Conservation (phyloP, 1,284 basidiomycete species). For the Fomitopsis schrenkii region DNA sequence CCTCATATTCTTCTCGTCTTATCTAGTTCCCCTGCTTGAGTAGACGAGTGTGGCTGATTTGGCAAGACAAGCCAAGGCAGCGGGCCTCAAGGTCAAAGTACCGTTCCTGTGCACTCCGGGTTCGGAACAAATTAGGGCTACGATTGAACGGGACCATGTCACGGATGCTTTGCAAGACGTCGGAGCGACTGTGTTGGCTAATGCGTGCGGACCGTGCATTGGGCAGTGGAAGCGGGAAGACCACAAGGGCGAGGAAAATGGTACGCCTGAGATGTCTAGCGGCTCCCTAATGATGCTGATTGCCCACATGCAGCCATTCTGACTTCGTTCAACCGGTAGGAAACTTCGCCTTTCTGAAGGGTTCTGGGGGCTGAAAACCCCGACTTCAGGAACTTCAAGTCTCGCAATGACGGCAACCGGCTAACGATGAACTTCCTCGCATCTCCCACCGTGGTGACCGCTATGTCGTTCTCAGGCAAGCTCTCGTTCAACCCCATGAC, state of each 20-base stretch:
- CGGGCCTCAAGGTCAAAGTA: slow-evolving; percentile 80
- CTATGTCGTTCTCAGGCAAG: slow-evolving; percentile 94
- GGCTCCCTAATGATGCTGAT: not conserved
- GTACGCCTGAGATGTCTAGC: slow-evolving; percentile 34
- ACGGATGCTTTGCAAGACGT: slow-evolving; percentile 80
- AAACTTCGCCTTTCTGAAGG: not conserved
- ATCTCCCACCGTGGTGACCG: slow-evolving; percentile 95
- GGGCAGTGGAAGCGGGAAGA: slow-evolving; percentile 99
- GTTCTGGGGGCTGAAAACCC: not conserved
- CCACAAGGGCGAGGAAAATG: slow-evolving; percentile 89
- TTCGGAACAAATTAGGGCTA: slow-evolving; percentile 96
- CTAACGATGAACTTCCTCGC: slow-evolving; percentile 99
- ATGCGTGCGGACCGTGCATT: slow-evolving; percentile 98
- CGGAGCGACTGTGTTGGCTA: slow-evolving; percentile 91
- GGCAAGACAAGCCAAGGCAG: slow-evolving; percentile 85
- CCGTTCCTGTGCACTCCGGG: slow-evolving; percentile 98
- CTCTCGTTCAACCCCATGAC: slow-evolving; percentile 94
- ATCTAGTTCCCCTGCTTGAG: not conserved
- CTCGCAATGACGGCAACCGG: slow-evolving; percentile 94
- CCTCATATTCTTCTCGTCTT: not conserved
- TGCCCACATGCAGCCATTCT: slow-evolving; percentile 67
- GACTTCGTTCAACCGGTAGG: slow-evolving; percentile 91
- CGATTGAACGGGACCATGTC: slow-evolving; percentile 92
- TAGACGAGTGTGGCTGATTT: slow-evolving; percentile 88
- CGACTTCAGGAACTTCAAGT: slow-evolving; percentile 80